These are phyloP conservation scores for Candolleomyces efflorescens DNA, from an alignment of 768 basidiomycete genomes.

Conservation along the genomic window DNA sequence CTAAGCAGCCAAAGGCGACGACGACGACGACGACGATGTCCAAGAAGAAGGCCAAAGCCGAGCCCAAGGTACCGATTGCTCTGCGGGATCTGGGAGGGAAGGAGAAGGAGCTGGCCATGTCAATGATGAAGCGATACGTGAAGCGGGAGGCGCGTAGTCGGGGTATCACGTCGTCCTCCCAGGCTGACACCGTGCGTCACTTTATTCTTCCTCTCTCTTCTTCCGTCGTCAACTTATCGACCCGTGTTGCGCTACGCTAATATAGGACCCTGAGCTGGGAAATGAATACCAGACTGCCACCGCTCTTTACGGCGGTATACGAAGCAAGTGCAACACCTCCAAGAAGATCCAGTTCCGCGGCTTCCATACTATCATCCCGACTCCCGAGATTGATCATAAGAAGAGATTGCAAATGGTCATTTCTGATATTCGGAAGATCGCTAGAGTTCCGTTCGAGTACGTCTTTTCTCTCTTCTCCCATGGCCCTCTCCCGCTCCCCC, in stretches of 20 bases:
- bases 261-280: background rate
- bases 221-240: too few relatives aligned
- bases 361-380: constrained; percentile 26
- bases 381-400: constrained; percentile 16
- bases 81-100: constrained; percentile 16
- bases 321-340: constrained; percentile 3
- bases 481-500: background rate
- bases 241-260: too few relatives aligned
- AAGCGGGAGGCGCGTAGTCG: constrained; percentile 1
- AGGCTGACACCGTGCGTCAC: background rate
- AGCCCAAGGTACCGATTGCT: background rate
- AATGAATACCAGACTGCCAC: constrained; percentile 27
- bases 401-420: constrained; percentile 20
- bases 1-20: too few relatives aligned
- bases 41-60: too few relatives aligned
- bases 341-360: constrained; percentile 18
- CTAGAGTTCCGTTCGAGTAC: constrained; percentile 24
- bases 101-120: constrained; percentile 12
- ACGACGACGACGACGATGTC: too few relatives aligned
- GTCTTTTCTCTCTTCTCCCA: constrained; percentile 2
- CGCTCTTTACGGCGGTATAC: constrained; percentile 22
- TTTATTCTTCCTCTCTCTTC: background rate
- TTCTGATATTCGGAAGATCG: constrained; percentile 26
- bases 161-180: background rate
- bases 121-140: constrained; percentile 18